Conservation (phyloP, 2,329 filamentous ascomycete genomes). For the Penicillium nordicum region DNA sequence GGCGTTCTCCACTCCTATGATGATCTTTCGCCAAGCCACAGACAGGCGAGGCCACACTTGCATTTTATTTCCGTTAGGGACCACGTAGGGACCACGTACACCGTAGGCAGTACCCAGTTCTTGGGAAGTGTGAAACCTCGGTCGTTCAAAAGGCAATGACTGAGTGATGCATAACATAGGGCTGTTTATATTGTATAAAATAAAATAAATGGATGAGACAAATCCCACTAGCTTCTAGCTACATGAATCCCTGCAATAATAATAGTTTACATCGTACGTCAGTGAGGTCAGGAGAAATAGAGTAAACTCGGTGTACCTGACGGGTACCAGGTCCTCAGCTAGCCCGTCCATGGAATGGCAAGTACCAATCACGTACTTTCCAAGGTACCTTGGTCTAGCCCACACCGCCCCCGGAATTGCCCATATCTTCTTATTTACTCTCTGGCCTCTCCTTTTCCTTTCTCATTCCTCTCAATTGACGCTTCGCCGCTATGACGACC, state of each 20-base stretch:
- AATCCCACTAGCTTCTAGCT: neutral
- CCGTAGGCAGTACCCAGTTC: neutral
- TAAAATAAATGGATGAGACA: neutral
- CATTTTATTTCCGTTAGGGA: conserved; percentile 1
- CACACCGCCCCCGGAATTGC: conserved; percentile 23
- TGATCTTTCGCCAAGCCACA: conserved; percentile 16
- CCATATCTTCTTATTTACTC: conserved; percentile 20
- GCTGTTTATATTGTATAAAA: neutral
- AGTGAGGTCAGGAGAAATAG: neutral
- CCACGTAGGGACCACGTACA: neutral
- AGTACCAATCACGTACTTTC: conserved; percentile 8
- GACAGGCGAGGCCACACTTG: conserved; percentile 18
- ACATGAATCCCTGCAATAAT: neutral
- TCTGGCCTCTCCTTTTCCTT: conserved; percentile 21
- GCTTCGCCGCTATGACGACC: conserved; percentile 36
- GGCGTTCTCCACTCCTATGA: conserved; percentile 19
- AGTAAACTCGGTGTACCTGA: conserved; percentile 3
- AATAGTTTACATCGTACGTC: neutral
- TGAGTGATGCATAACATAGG: neutral
- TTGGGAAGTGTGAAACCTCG: neutral
- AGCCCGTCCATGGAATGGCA: conserved; percentile 7
- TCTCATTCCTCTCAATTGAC: conserved; percentile 26
- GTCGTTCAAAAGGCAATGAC: neutral
- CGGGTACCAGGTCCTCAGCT: conserved; percentile 3
- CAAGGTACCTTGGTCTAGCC: conserved; percentile 7